Evolutionary conservation across 192 early-diverging fungal genomes (phyloP).

Genomic region (Coemansia interrupta): DNA sequence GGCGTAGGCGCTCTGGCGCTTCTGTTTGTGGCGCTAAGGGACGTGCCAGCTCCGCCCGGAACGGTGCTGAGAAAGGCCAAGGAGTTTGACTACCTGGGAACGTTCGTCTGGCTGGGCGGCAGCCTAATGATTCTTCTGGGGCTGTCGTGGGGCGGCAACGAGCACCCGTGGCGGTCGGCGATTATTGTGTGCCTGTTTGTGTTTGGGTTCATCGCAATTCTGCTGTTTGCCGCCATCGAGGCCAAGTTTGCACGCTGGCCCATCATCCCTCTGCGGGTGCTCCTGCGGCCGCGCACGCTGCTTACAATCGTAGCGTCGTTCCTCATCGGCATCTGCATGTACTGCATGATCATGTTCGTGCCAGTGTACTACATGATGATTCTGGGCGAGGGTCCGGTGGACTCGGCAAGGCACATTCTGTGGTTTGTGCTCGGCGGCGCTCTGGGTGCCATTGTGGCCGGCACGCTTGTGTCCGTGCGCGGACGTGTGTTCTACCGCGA

Average conservation of each 20-base stretch:
- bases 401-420: slow-evolving; percentile 31
- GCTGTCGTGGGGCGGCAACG: slow-evolving; percentile 60
- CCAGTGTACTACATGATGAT: slow-evolving; percentile 49
- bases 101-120: slow-evolving; percentile 50
- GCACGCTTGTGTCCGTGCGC: slow-evolving; percentile 26
- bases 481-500: slow-evolving; percentile 37
- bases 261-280: slow-evolving; percentile 50
- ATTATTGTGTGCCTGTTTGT: slow-evolving; percentile 53
- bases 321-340: slow-evolving; percentile 47
- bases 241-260: slow-evolving; percentile 63
- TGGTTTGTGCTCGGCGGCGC: slow-evolving; percentile 37
- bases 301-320: slow-evolving; percentile 28
- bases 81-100: slow-evolving; percentile 59
- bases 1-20: slow-evolving; percentile 53
- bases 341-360: slow-evolving; percentile 51
- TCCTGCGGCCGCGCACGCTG: slow-evolving; percentile 35
- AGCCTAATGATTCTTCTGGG: slow-evolving; percentile 56
- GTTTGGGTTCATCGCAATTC: slow-evolving; percentile 29
- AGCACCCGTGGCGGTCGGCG: slow-evolving; percentile 54
- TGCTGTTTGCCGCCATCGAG: slow-evolving; percentile 60
- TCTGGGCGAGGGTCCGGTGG: slow-evolving; percentile 17
- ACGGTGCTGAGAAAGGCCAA: slow-evolving; percentile 34
- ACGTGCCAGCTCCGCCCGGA: slow-evolving; percentile 51
- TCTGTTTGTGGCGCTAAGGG: slow-evolving; percentile 57
- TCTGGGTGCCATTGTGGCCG: slow-evolving; percentile 24